Base-by-base conservation (phyloP, 2,329 filamentous ascomycete species). In the Arthroderma sp. region DNA sequence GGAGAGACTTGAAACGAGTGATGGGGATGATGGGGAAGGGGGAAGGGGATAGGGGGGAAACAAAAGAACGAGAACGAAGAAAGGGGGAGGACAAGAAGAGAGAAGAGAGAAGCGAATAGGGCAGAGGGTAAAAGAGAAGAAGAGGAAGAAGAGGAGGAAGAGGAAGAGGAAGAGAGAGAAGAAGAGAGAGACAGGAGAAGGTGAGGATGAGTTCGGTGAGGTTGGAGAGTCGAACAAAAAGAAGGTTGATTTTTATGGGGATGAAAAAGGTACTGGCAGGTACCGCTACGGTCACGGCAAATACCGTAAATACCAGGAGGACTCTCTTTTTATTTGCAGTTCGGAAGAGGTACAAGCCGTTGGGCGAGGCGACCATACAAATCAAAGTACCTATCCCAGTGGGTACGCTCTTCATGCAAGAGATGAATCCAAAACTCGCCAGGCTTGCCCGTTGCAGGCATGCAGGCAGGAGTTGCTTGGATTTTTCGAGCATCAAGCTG, bases 141-240 rank as follows among this genome's bases (percentile, higher is more conserved):
- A 58, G 62, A 56, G 57, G 60, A 56, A 56, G 55, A 61, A 19
- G 44, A 58, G 38, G 61, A 57, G 59, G 61, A 58, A 58, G 61
- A 53, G 15, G 51, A 21, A 39, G 23, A 19, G n/a, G 53, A 13
- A 8, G 13, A 37, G 15, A 17, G 7, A 23, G n/a, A n/a, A 37
- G 37, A 37, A 41, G 21, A 55, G 39, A 44, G 23, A 44, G 53
- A 55, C 21, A 19, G 23, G 35, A 25, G 38, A 44, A 15, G 25
- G 21, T 9, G n/a, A 44, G 38, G 17, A n/a, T n/a, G 21, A 15
- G 41, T 21, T 7, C 9, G 11, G 11, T n/a, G 38, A 44, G 54
- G 54, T 28, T 41, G 38, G 54, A 54, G 11, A 54, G 37, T 15
- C 51, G 35, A 38, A 37, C n/a, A 25, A 39, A 53, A 39, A 39